A percentile compares a stretch with the other conserved stretches of the same genome.
phyloP scores from a whole-genome alignment of 495 filamentous ascomycete species.

The Trichocladium uniseriatum region DNA sequence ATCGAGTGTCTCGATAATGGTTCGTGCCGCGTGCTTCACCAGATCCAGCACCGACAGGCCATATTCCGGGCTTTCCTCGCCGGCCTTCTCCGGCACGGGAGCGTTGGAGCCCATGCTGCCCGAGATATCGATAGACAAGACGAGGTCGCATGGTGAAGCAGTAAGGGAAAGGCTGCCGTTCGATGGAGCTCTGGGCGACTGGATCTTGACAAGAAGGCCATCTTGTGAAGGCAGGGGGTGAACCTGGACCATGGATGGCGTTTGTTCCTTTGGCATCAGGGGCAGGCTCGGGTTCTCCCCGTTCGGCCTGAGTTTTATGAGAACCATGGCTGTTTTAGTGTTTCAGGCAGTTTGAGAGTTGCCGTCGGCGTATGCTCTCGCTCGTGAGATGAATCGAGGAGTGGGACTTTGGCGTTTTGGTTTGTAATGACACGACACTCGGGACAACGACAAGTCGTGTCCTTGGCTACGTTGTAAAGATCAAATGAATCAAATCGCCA shows the following conservation, averaged over 20 bases:
- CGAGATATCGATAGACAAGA: slow-evolving; percentile 40
- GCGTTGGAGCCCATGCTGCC: slow-evolving; percentile 33
- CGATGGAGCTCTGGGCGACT: slow-evolving; percentile 26
- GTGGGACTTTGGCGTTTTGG: too few relatives aligned
- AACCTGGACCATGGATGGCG: slow-evolving; percentile 14
- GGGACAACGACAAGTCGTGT: too few relatives aligned
- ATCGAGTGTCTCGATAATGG: slow-evolving; percentile 35
- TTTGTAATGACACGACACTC: too few relatives aligned
- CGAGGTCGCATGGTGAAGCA: slow-evolving; percentile 34
- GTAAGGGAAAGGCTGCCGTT: slow-evolving; percentile 17
- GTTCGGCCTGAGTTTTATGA: neutral
- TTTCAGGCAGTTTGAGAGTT: too few relatives aligned
- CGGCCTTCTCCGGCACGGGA: slow-evolving; percentile 20
- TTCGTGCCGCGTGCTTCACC: slow-evolving; percentile 37
- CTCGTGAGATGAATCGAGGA: too few relatives aligned
- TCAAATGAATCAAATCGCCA: too few relatives aligned
- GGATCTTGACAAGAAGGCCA: slow-evolving; percentile 31
- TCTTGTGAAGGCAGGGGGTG: slow-evolving; percentile 22
- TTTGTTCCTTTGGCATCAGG: neutral
- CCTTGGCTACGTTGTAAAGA: too few relatives aligned
- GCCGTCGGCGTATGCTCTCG: too few relatives aligned
- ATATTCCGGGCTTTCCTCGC: slow-evolving; percentile 22
- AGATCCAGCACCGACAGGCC: slow-evolving; percentile 37
- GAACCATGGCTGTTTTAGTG: neutral
- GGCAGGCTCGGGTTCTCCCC: neutral